Base-by-base conservation (phyloP, 176 grass and related monocot species). In the Ampelocalamus luodianensis region DNA sequence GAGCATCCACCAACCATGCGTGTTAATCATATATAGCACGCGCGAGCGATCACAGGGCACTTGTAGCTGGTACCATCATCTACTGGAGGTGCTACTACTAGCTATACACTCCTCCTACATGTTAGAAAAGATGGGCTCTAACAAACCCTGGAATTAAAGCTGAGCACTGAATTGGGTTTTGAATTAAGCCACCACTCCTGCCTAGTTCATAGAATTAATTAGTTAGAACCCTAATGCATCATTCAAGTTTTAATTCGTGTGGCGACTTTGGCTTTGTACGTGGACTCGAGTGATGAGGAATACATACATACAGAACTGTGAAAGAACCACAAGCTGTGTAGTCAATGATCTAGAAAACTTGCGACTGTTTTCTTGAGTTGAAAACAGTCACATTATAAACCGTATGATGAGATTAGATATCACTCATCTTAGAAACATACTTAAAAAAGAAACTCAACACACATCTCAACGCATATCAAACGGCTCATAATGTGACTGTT, bases 1-100 rank as follows among this genome's bases (percentile, higher is more conserved):
- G 4, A 62, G 60, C 11, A 74, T 38, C 42, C 56, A 83, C 42
- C 69, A 63, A 83, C 40, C 81, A 2, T 22, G 71, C 71, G 16
- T 72, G 23, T 15, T 17, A 72, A 49, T 72, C 69, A 26, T n/a
- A n/a, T n/a, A n/a, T 46, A 27, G 43, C 69, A 48, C 42, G 43
- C 69, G 69, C 44, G 43, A 72, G 45, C 46, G 15, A 73, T 50
- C 71, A 34, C 71, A 34, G 20, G 11, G 71, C 20, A 49, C 5
- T 8, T 27, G 2, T 48, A 14, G 13, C 15, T 9, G 0, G 14
- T 32, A 73, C 13, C 70, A 32, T 73, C 15, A 18, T 50, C 11
- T 14, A 27, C 23, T 2, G 2, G 60, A 3, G 24, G 56, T 11
- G 11, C 8, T 1, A 56, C 17, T 58, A 3, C 20, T 58, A 58